Percentiles rank a stretch among this genome's conserved stretches.
Conservation (phyloP, 2,329 filamentous ascomycete species). For the Aspergillus fumigatus region DNA sequence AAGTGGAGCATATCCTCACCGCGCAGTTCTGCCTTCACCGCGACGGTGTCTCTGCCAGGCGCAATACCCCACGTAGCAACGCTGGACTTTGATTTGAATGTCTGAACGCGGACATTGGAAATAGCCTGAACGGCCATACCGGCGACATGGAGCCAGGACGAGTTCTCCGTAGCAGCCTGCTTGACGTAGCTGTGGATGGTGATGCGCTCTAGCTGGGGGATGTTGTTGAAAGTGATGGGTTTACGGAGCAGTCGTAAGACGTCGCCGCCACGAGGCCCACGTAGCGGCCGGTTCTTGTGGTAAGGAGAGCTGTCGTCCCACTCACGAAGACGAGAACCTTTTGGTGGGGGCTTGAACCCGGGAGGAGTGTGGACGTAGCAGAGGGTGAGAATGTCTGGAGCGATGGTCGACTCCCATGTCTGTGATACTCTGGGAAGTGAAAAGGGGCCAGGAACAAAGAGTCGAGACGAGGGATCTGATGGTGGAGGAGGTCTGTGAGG, state of each 20-base stretch:
- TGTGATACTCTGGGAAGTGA: constrained; percentile 80
- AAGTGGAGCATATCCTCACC: constrained; percentile 87
- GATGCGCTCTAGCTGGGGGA: constrained; percentile 76
- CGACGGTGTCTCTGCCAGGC: constrained; percentile 62
- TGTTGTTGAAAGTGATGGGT: constrained; percentile 70
- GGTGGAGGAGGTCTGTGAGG: constrained; percentile 84
- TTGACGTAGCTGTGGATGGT: constrained; percentile 75
- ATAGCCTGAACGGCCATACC: constrained; percentile 82
- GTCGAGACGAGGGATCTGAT: constrained; percentile 80
- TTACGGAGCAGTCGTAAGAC: constrained; percentile 47
- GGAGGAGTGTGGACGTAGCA: constrained; percentile 83
- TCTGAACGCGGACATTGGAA: constrained; percentile 66
- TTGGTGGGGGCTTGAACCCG: constrained; percentile 58
- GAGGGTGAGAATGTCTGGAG: constrained; percentile 81
- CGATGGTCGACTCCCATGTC: constrained; percentile 82
- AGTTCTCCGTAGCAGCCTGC: constrained; percentile 62
- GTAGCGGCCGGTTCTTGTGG: constrained; percentile 81
- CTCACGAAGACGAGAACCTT: constrained; percentile 64
- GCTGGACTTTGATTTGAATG: constrained; percentile 65
- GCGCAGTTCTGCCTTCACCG: constrained; percentile 70
- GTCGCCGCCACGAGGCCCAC: constrained; percentile 76
- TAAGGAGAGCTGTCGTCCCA: constrained; percentile 94
- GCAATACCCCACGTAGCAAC: constrained; percentile 72
- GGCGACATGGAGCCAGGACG: constrained; percentile 72
- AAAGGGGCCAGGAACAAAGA: constrained; percentile 89